Evolutionary conservation across 2,329 filamentous ascomycete species (phyloP), one percentile per base, ranked within the genome.

Genomic region (Phialophora expanda): DNA sequence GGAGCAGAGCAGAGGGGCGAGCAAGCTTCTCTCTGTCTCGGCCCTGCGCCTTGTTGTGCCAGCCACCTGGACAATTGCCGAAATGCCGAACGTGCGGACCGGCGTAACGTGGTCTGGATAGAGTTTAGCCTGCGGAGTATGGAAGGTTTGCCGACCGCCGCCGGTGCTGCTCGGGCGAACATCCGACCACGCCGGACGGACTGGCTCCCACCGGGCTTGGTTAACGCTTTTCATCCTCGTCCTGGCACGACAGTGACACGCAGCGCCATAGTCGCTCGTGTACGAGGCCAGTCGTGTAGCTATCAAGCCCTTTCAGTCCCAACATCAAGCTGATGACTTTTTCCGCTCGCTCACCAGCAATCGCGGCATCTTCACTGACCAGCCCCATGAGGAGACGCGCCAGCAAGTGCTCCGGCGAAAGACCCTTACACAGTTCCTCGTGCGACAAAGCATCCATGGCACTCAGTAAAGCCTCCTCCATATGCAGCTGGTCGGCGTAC

Each of bases 1-100:
- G 55, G 30, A 57, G 32, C 22, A 57, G 55, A 57, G 58, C 46
- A 53, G 58, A 61, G 58, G 38, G 55, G 55, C 9, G 14, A 57
- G 55, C 28, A 32, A 57, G 53, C 24, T 28, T 55, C 53, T 32
- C 0, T 28, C 28, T 9, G n/a, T n/a, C n/a, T n/a, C n/a, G n/a
- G n/a, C n/a, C n/a, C n/a, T n/a, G n/a, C n/a, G n/a, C n/a, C n/a
- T n/a, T n/a, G 3, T 34, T 3, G 34, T 34, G 20, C 34, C 55
- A 57, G 53, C 53, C 53, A 34, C 28, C 28, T 30, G 53, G 26
- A 14, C 26, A 56, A 34, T 20, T 57, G 22, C 55, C 32, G 55
- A 55, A 55, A 22, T 57, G 55, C 55, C 38, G 55, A 51, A 26
- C 20, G 24, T 22, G 48, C 48, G 38, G 5, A 4, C 17, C 38